These are phyloP conservation scores for Piromyces sp. DNA, from an alignment of 192 early-diverging fungal genomes.

Conservation along the genomic window DNA sequence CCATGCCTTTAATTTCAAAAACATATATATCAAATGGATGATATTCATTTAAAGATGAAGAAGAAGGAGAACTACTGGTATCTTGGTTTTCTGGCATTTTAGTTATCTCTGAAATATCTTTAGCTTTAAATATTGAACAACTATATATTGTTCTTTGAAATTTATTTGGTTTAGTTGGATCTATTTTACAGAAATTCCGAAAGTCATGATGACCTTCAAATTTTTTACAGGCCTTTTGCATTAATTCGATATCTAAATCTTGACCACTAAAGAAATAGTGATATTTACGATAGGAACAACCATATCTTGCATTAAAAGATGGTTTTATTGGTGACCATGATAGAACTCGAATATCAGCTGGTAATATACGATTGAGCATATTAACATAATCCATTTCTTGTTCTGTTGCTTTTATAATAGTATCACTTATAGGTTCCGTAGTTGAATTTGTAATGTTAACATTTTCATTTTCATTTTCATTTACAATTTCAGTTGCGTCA, in stretches of 20 bases:
- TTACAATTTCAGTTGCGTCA: background rate
- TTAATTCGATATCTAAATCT: conserved; percentile 49
- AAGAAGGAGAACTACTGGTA: conserved; percentile 22
- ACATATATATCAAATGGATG: background rate
- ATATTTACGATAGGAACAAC: conserved; percentile 67
- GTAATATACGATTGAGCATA: conserved; percentile 70
- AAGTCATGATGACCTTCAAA: conserved; percentile 80
- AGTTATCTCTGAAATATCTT: background rate
- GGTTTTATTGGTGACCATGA: conserved; percentile 68
- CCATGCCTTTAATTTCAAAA: conserved; percentile 36
- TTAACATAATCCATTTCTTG: conserved; percentile 63
- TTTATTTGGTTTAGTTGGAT: conserved; percentile 47
- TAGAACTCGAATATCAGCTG: conserved; percentile 68
- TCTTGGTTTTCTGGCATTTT: no score
- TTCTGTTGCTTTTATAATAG: background rate
- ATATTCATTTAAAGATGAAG: conserved; percentile 35
- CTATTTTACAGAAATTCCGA: conserved; percentile 89
- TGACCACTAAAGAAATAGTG: conserved; percentile 70
- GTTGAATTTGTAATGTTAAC: background rate
- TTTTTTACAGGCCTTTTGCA: conserved; percentile 49
- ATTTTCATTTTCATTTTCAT: background rate
- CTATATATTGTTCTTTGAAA: background rate
- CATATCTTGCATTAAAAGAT: conserved; percentile 71
- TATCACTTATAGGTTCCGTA: background rate
- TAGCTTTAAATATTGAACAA: background rate